A percentile compares a stretch with the other conserved stretches of the same genome.
Conservation (phyloP, 1,284 basidiomycete species). For the Ustilago tritici region DNA sequence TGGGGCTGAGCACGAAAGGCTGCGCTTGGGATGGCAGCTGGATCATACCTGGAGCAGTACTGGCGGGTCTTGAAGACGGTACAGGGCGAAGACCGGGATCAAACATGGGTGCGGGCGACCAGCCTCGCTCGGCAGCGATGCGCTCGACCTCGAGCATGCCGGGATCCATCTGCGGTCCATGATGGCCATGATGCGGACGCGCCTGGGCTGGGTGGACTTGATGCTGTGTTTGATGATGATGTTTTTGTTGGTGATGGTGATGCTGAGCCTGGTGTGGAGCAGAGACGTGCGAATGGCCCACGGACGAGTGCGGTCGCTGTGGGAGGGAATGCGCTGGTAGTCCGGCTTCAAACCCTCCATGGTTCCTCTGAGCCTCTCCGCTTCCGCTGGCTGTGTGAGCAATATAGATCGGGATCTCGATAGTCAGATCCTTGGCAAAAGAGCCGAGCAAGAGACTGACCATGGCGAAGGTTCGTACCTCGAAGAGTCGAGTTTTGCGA, state of each 20-base stretch:
- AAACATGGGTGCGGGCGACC: slow-evolving; percentile 57
- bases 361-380: slow-evolving; percentile 15
- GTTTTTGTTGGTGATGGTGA: slow-evolving; percentile 8
- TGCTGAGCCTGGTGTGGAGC: slow-evolving; percentile 23
- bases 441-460: slow-evolving; percentile 59
- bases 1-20: slow-evolving; percentile 30
- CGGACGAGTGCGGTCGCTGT: slow-evolving; percentile 41
- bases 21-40: slow-evolving; percentile 43
- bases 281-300: slow-evolving; percentile 25
- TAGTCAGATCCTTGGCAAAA: slow-evolving; percentile 62
- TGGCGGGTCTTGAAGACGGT: slow-evolving; percentile 36
- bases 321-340: slow-evolving; percentile 24
- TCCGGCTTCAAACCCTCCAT: slow-evolving; percentile 15
- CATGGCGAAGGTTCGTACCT: slow-evolving; percentile 53
- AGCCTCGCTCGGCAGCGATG: slow-evolving; percentile 55
- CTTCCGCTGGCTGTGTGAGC: slow-evolving; percentile 58
- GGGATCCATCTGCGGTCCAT: slow-evolving; percentile 29
- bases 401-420: slow-evolving; percentile 62
- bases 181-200: slow-evolving; percentile 21
- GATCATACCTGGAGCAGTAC: slow-evolving; percentile 49
- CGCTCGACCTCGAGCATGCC: slow-evolving; percentile 48
- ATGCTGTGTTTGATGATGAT: slow-evolving; percentile 18
- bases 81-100: slow-evolving; percentile 12
- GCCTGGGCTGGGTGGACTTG: slow-evolving; percentile 8
- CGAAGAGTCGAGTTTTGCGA: slow-evolving; percentile 61